phyloP scores from a whole-genome alignment of 768 basidiomycete species.

The Mycena venus region DNA sequence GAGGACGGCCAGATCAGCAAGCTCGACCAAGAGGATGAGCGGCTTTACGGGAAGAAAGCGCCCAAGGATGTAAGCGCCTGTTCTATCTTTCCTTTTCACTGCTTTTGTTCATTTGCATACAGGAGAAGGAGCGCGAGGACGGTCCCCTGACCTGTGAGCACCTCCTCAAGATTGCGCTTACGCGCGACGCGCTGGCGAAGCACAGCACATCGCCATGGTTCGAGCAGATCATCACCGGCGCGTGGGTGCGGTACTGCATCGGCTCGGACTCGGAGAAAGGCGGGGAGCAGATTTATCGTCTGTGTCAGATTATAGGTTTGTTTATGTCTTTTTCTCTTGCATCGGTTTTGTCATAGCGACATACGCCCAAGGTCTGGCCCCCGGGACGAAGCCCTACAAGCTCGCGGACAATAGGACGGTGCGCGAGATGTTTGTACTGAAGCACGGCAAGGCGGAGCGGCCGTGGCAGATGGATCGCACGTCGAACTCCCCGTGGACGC shows the following conservation, averaged over 20 bases:
- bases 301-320: slow-evolving; percentile 86
- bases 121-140: slow-evolving; percentile 38
- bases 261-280: slow-evolving; percentile 72
- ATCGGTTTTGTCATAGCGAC: slow-evolving; percentile 15
- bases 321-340: slow-evolving; percentile 23
- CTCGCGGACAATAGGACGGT: slow-evolving; percentile 60
- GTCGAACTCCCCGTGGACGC: slow-evolving; percentile 77
- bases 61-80: too few relatives aligned
- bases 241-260: slow-evolving; percentile 89
- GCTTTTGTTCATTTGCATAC: not conserved
- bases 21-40: slow-evolving; percentile 81
- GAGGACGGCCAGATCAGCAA: slow-evolving; percentile 86
- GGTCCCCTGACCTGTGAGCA: slow-evolving; percentile 68
- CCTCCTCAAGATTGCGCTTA: slow-evolving; percentile 72
- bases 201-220: slow-evolving; percentile 87
- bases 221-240: slow-evolving; percentile 79
- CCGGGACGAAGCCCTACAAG: slow-evolving; percentile 77
- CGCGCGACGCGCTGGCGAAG: slow-evolving; percentile 79
- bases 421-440: slow-evolving; percentile 79
- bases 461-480: slow-evolving; percentile 87
- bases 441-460: slow-evolving; percentile 77
- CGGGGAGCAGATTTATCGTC: slow-evolving; percentile 74
- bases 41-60: slow-evolving; percentile 60
- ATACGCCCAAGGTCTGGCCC: slow-evolving; percentile 13
- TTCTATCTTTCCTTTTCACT: too few relatives aligned